Evolutionary conservation across 1,139 yeast species (phyloP), one percentile per base, ranked within the genome.

Genomic region (Geotrichum reessii): DNA sequence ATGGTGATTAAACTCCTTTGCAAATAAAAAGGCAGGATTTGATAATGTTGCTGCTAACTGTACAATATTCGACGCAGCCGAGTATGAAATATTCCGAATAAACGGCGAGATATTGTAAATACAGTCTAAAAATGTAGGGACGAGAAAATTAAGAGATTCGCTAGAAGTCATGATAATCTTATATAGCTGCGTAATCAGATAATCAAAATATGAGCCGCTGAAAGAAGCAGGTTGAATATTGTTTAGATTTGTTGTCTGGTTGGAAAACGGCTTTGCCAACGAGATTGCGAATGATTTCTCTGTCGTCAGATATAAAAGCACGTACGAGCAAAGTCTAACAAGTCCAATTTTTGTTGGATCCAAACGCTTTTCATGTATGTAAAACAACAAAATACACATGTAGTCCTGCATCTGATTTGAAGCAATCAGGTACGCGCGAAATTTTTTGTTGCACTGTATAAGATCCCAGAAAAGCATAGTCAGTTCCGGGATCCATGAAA

Each of bases 391-490:
- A 1, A 80, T 70, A 0, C 86, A 73, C 58, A 82, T 71, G 46
- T 87, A 71, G 63, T 86, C 88, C 37, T 80, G 76, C 8, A 83
- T 79, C 61, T 77, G 78, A 52, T 78, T 66, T 3, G 72, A 76
- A 24, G 76, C 74, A 1, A 81, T 76, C 37, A 87, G 74, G 58
- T 80, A 74, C 8, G 73, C 68, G 62, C 79, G 78, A 61, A 73
- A 72, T 56, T 67, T 67, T 47, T 62, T 63, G 71, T 92, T 92
- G 65, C 91, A 85, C 69, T 88, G 95, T 47, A 83, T 74, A 55
- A 90, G 72, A 67, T 88, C 96, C 89, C 96, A 88, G 22, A 87
- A 67, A 8, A 92, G 69, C 71, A 87, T 78, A 3, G 83, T 69
- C 24, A 81, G 69, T 65, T 87, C 93, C 19, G 69, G 67, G 31